A percentile compares a stretch with the other conserved stretches of the same genome.
phyloP scores from a whole-genome alignment of 345 rosid genomes.

The Geranium rotundifolium region DNA sequence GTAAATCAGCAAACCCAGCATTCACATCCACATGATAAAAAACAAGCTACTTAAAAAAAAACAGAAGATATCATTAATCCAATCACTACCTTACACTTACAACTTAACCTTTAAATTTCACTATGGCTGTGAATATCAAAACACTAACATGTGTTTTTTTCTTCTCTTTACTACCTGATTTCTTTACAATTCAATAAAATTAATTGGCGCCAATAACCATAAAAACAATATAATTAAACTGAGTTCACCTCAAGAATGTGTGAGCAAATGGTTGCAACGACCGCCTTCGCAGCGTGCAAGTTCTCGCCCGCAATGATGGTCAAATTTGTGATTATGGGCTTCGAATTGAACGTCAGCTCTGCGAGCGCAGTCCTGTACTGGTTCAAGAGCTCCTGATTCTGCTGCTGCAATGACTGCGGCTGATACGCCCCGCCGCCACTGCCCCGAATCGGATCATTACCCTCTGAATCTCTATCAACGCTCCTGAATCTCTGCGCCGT shows the following conservation, averaged over 20 bases:
- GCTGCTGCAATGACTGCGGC: conserved; percentile 45
- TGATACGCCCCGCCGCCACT: not conserved
- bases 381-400: conserved; percentile 75
- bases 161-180: not conserved
- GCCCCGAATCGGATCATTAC: conserved; percentile 16
- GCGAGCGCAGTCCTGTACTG: conserved; percentile 81
- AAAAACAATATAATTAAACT: not conserved
- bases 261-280: conserved; percentile 65
- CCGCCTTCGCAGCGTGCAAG: conserved; percentile 70
- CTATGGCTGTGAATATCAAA: not conserved
- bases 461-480: conserved; percentile 33
- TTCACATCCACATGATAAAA: not conserved
- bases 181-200: conserved; percentile 14
- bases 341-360: conserved; percentile 93
- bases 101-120: not conserved
- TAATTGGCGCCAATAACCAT: conserved; percentile 8
- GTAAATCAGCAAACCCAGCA: not conserved
- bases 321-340: conserved; percentile 90
- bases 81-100: not conserved
- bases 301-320: conserved; percentile 96
- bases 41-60: too few species aligned
- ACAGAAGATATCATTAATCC: not conserved
- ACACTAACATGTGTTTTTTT: too few species aligned
- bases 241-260: conserved; percentile 91
- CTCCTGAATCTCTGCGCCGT: conserved; percentile 16